Evolutionary conservation across 2,329 filamentous ascomycete species (phyloP).

Genomic region (Tolypocladium pustulatum): DNA sequence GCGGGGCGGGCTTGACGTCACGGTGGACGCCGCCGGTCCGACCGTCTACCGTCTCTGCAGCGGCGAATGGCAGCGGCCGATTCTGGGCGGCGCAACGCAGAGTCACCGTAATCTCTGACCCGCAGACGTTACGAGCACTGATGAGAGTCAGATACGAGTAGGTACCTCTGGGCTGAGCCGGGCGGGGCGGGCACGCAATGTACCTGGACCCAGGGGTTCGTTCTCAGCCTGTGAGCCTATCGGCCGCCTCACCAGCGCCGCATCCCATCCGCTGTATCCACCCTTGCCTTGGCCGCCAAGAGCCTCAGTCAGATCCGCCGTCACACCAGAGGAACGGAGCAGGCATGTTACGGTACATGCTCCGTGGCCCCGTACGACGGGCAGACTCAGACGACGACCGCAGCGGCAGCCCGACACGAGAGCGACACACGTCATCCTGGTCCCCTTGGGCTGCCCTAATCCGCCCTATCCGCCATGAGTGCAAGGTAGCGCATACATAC

Average conservation of each 20-base stretch:
- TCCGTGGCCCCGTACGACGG: neutral
- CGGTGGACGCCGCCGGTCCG: conserved; percentile 5
- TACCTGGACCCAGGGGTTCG: neutral
- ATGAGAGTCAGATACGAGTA: neutral
- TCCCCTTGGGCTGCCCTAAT: neutral
- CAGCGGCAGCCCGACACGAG: neutral
- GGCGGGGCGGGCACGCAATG: neutral
- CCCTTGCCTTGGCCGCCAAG: neutral
- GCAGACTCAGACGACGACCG: neutral
- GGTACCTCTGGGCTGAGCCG: neutral
- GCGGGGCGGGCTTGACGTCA: conserved; percentile 18
- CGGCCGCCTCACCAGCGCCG: neutral
- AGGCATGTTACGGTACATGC: neutral
- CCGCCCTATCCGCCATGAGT: neutral
- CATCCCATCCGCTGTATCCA: neutral
- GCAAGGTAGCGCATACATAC: neutral
- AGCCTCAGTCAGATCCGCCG: neutral
- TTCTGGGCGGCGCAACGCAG: too few relatives aligned
- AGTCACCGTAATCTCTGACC: neutral
- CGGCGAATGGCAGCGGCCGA: neutral
- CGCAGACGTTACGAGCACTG: neutral
- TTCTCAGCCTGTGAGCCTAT: neutral
- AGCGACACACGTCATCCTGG: neutral
- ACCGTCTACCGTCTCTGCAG: neutral
- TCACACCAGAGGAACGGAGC: neutral